These are phyloP conservation scores for Aspergillus steynii DNA, from an alignment of 495 filamentous ascomycete genomes.

Conservation along the genomic window DNA sequence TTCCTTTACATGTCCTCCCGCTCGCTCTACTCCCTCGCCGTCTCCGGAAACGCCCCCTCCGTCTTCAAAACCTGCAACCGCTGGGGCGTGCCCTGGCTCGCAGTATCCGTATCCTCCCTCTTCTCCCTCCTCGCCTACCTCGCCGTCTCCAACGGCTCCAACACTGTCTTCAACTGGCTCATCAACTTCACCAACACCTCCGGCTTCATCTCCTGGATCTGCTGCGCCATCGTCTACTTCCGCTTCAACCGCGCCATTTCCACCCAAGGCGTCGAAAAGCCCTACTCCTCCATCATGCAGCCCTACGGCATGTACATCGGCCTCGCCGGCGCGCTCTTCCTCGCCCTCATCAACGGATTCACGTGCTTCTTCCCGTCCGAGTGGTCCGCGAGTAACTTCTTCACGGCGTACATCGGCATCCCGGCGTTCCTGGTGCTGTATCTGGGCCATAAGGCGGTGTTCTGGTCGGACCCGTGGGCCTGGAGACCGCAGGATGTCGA, in stretches of 20 bases:
- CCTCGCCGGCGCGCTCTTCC: constrained; percentile 48
- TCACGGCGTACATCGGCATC: constrained; percentile 65
- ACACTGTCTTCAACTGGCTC: constrained; percentile 56
- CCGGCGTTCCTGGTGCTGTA: constrained; percentile 59
- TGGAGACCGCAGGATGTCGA: constrained; percentile 54
- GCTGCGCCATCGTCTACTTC: constrained; percentile 59
- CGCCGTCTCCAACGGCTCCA: constrained; percentile 32
- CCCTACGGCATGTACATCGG: constrained; percentile 54
- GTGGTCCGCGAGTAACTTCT: constrained; percentile 53
- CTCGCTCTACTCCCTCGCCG: constrained; percentile 57
- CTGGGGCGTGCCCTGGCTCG: constrained; percentile 49
- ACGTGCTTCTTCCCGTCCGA: constrained; percentile 59
- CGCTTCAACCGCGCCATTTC: constrained; percentile 57
- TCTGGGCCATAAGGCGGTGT: constrained; percentile 49
- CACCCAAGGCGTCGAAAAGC: constrained; percentile 54
- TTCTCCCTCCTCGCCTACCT: constrained; percentile 41
- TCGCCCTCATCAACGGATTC: constrained; percentile 63
- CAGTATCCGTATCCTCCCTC: constrained; percentile 36
- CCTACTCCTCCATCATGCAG: constrained; percentile 53
- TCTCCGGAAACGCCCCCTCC: constrained; percentile 49
- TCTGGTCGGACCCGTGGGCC: constrained; percentile 53
- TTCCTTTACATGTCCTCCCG: constrained; percentile 82
- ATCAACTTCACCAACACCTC: constrained; percentile 61
- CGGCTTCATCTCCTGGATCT: constrained; percentile 63
- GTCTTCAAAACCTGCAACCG: constrained; percentile 52